Evolutionary conservation across 768 basidiomycete species (phyloP).

Genomic region (Nidularia pulvinata): DNA sequence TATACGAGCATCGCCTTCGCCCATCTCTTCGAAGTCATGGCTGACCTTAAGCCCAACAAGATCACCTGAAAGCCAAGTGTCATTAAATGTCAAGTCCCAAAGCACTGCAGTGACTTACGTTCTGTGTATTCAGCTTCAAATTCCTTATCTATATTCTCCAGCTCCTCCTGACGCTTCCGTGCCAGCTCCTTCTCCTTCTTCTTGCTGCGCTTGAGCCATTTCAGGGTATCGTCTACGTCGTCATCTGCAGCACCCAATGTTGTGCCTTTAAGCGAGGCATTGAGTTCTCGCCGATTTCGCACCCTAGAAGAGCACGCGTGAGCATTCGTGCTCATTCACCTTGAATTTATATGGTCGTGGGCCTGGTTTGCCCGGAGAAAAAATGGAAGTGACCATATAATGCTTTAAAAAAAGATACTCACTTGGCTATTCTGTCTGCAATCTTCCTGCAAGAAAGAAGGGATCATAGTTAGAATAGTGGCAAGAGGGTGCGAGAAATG

Average conservation of each 20-base stretch:
- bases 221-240: constrained; percentile 75
- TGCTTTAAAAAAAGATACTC: constrained; percentile 42
- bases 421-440: constrained; percentile 84
- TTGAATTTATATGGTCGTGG: constrained; percentile 17
- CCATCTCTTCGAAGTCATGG: constrained; percentile 92
- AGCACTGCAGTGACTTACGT: constrained; percentile 46
- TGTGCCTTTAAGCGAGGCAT: constrained; percentile 87
- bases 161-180: constrained; percentile 76
- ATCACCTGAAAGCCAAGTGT: constrained; percentile 56
- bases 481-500: constrained; percentile 15
- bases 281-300: constrained; percentile 91
- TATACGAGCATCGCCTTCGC: constrained; percentile 93
- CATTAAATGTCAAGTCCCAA: not conserved
- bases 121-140: constrained; percentile 83
- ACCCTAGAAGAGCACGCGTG: constrained; percentile 66
- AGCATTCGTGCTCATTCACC: constrained; percentile 31
- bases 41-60: constrained; percentile 93
- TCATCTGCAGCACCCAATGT: constrained; percentile 90
- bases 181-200: constrained; percentile 91
- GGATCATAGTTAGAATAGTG: constrained; percentile 4
- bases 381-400: constrained; percentile 47
- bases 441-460: constrained; percentile 51
- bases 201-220: constrained; percentile 92
- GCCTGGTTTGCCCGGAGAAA: constrained; percentile 35
- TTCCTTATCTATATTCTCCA: constrained; percentile 82